phyloP scores from a whole-genome alignment of 495 filamentous ascomycete species.

The Bryoglossum gracile region DNA sequence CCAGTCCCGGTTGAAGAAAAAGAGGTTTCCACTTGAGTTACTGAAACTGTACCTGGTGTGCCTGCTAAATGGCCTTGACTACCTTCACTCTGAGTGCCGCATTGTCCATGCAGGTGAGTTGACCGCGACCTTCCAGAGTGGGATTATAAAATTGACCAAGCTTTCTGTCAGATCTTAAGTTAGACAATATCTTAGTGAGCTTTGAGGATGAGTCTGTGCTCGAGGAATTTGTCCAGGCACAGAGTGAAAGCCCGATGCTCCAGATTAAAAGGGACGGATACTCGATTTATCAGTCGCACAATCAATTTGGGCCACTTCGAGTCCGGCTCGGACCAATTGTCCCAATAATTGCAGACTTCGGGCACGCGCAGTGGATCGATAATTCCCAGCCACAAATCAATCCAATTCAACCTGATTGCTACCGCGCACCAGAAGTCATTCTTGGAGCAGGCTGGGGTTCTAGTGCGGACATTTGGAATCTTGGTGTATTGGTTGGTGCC shows the following conservation, averaged over 20 bases:
- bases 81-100: constrained; percentile 35
- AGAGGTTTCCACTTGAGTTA: constrained; percentile 26
- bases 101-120: constrained; percentile 37
- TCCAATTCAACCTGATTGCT: constrained; percentile 36
- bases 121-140: too few relatives aligned
- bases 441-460: constrained; percentile 30
- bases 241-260: constrained; percentile 36
- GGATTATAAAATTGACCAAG: too few relatives aligned
- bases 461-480: constrained; percentile 38
- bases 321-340: constrained; percentile 29
- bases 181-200: too few relatives aligned
- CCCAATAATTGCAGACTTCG: constrained; percentile 37
- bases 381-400: constrained; percentile 30
- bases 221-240: too few relatives aligned
- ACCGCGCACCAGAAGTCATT: constrained; percentile 36
- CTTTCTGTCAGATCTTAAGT: too few relatives aligned
- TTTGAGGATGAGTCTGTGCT: too few relatives aligned
- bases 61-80: constrained; percentile 40
- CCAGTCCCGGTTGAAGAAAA: constrained; percentile 28
- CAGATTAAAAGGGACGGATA: constrained; percentile 34
- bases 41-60: constrained; percentile 34
- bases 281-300: constrained; percentile 34
- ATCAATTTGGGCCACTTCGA: constrained; percentile 35
- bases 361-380: constrained; percentile 32
- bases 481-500: constrained; percentile 30